Conservation (phyloP, 2,329 filamentous ascomycete genomes). For the Cytospora paraplurivora region DNA sequence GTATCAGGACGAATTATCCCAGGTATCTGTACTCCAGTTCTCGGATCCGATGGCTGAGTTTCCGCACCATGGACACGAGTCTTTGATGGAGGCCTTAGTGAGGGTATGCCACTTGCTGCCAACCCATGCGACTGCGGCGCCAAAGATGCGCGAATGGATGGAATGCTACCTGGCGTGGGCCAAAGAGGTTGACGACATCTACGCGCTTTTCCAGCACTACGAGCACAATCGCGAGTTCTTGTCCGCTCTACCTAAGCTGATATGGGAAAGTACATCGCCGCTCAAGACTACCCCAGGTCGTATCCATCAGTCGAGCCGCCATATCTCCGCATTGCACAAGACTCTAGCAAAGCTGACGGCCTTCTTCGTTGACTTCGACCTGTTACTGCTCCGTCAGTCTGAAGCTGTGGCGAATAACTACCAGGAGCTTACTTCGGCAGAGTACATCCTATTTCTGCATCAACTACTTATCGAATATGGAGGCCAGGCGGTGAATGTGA, state of each 20-base stretch:
- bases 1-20: slow-evolving; percentile 26
- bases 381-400: slow-evolving; percentile 37
- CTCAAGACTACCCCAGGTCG: slow-evolving; percentile 35
- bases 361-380: slow-evolving; percentile 55
- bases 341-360: slow-evolving; percentile 53
- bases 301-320: slow-evolving; percentile 36
- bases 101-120: slow-evolving; percentile 34
- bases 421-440: slow-evolving; percentile 45
- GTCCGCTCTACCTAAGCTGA: slow-evolving; percentile 53
- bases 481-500: neutral
- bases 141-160: slow-evolving; percentile 52
- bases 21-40: slow-evolving; percentile 34
- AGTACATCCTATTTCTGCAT: slow-evolving; percentile 47
- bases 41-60: slow-evolving; percentile 50
- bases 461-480: slow-evolving; percentile 23
- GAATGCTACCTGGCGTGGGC: slow-evolving; percentile 49
- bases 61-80: slow-evolving; percentile 44
- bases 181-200: slow-evolving; percentile 36
- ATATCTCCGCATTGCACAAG: slow-evolving; percentile 43
- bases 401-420: slow-evolving; percentile 36
- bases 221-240: slow-evolving; percentile 53
- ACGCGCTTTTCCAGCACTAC: slow-evolving; percentile 46
- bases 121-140: slow-evolving; percentile 30
- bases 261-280: slow-evolving; percentile 36
- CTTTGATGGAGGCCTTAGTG: slow-evolving; percentile 35